Evolutionary conservation across 2,329 filamentous ascomycete species (phyloP).

Genomic region (Pyrenochaeta sp.): DNA sequence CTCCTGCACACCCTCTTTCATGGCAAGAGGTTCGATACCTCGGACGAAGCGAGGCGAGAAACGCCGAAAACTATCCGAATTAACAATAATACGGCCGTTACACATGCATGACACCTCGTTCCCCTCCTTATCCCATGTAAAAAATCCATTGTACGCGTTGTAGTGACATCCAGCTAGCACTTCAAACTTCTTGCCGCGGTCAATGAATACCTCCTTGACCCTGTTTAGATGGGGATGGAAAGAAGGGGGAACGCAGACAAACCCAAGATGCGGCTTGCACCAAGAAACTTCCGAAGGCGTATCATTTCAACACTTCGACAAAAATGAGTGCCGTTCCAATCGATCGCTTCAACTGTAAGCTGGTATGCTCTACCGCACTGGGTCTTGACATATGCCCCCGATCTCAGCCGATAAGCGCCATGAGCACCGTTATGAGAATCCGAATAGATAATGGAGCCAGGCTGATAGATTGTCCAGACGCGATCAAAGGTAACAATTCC

Average conservation of each 20-base stretch:
- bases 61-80: slow-evolving; percentile 62
- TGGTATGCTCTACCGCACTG: slow-evolving; percentile 19
- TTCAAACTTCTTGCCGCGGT: slow-evolving; percentile 84
- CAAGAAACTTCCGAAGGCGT: slow-evolving; percentile 66
- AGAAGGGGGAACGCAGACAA: slow-evolving; percentile 78
- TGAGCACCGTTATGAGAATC: slow-evolving; percentile 28
- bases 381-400: slow-evolving; percentile 2
- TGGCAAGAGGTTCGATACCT: slow-evolving; percentile 23
- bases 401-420: slow-evolving; percentile 28
- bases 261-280: slow-evolving; percentile 79
- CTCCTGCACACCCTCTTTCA: slow-evolving; percentile 25
- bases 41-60: slow-evolving; percentile 55
- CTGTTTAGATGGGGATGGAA: slow-evolving; percentile 75
- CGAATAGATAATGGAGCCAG: slow-evolving; percentile 36
- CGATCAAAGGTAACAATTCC: slow-evolving; percentile 17
- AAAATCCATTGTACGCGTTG: slow-evolving; percentile 75
- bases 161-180: slow-evolving; percentile 79
- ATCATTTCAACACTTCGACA: slow-evolving; percentile 24
- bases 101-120: neutral
- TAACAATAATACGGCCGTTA: slow-evolving; percentile 85
- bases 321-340: slow-evolving; percentile 40
- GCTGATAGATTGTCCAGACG: slow-evolving; percentile 55
- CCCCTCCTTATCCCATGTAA: slow-evolving; percentile 31
- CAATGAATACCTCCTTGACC: slow-evolving; percentile 68
- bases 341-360: slow-evolving; percentile 35